phyloP scores from a whole-genome alignment of 164 flowering plant genomes.

The Vitis rupestris region DNA sequence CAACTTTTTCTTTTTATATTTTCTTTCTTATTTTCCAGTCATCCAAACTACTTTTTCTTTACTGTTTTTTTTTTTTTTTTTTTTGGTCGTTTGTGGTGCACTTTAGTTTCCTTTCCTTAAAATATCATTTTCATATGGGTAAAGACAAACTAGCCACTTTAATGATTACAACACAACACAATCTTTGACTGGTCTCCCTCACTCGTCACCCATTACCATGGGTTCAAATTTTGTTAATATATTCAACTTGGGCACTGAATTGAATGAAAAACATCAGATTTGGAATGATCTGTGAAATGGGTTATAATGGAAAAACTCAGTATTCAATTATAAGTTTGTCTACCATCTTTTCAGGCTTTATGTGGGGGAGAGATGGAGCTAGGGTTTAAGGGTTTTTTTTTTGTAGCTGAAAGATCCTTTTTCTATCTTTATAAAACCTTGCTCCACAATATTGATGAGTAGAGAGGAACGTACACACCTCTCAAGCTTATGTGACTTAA shows the following conservation, averaged over 20 bases:
- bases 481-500: not conserved
- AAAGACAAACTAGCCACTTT: constrained; percentile 32
- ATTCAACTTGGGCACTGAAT: no score
- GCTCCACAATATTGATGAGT: not conserved
- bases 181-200: constrained; percentile 42
- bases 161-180: constrained; percentile 30
- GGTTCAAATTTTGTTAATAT: no score
- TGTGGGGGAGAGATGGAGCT: not conserved
- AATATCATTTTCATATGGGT: constrained; percentile 28
- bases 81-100: not conserved
- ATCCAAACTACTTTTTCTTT: constrained; percentile 25
- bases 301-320: no score
- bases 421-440: constrained; percentile 10
- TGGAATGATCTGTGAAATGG: no score
- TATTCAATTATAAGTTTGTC: no score
- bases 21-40: not conserved
- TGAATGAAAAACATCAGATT: no score
- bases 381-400: constrained; percentile 9
- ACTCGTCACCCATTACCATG: not conserved
- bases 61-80: constrained; percentile 15
- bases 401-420: constrained; percentile 17
- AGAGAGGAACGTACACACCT: no score
- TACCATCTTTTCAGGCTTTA: no score
- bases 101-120: constrained; percentile 25
- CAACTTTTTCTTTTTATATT: constrained; percentile 16